Evolutionary conservation across 2,329 filamentous ascomycete genomes (phyloP).

Genomic region (Amauroascus niger): DNA sequence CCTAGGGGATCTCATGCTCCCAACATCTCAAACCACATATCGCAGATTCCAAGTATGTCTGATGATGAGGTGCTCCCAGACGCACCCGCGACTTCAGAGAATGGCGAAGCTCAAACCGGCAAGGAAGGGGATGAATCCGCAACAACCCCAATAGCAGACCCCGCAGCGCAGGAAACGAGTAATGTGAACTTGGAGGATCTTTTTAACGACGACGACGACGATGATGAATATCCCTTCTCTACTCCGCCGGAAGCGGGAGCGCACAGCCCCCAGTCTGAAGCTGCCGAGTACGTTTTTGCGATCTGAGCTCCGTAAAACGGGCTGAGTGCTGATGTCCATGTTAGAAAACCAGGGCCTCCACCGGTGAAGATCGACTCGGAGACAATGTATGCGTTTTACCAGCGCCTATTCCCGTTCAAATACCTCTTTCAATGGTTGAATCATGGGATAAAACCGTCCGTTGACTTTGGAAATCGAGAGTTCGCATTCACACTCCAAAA

Average conservation of each 20-base stretch:
- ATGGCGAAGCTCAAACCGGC: not conserved
- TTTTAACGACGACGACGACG: constrained; percentile 50
- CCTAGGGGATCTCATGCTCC: no score
- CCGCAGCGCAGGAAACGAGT: constrained; percentile 21
- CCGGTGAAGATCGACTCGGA: constrained; percentile 58
- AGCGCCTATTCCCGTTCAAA: constrained; percentile 88
- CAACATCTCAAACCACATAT: not conserved
- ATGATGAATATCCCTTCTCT: constrained; percentile 46
- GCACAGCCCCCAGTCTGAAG: not conserved
- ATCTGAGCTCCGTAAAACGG: not conserved
- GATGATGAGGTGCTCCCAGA: constrained; percentile 14
- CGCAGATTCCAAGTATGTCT: constrained; percentile 5
- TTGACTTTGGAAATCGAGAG: constrained; percentile 85
- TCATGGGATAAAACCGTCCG: constrained; percentile 73
- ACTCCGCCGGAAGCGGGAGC: constrained; percentile 32
- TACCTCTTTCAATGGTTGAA: constrained; percentile 97
- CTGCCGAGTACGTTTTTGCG: not conserved
- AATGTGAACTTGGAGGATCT: constrained; percentile 47
- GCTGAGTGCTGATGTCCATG: not conserved
- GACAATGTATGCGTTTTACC: constrained; percentile 87
- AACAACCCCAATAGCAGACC: constrained; percentile 25
- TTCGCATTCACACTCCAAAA: constrained; percentile 93
- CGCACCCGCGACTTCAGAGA: not conserved
- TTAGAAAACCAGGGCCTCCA: constrained; percentile 29
- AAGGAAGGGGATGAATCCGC: constrained; percentile 14